Conservation (phyloP, 1,139 yeast genomes). For the Candida mesenterica region DNA sequence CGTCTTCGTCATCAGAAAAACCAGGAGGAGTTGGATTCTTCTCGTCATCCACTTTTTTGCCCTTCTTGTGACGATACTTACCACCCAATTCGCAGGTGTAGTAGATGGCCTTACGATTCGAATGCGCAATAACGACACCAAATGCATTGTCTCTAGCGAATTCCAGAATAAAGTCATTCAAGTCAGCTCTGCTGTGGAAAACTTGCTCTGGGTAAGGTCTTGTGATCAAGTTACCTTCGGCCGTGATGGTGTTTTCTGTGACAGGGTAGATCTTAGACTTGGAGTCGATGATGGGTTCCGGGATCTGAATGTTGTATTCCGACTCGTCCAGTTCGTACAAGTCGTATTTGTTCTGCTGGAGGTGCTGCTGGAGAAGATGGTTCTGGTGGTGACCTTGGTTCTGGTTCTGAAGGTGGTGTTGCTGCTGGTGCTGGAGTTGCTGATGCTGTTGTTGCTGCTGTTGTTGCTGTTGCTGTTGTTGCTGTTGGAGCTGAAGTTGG, state of each 20-base stretch:
- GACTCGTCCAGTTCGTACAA: slow-evolving; percentile 34
- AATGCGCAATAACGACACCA: slow-evolving; percentile 60
- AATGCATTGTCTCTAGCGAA: slow-evolving; percentile 59
- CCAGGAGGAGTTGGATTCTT: not conserved
- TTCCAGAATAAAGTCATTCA: slow-evolving; percentile 55
- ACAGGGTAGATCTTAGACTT: slow-evolving; percentile 49
- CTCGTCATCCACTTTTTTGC: slow-evolving; percentile 27
- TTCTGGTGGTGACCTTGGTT: slow-evolving; percentile 9
- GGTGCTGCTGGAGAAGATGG: slow-evolving; percentile 18
- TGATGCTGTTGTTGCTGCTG: slow-evolving; percentile 10
- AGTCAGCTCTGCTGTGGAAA: slow-evolving; percentile 48
- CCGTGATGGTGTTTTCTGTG: slow-evolving; percentile 45
- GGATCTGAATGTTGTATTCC: slow-evolving; percentile 49
- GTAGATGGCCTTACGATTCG: slow-evolving; percentile 58
- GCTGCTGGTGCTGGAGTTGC: slow-evolving; percentile 8
- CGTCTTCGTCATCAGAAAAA: slow-evolving; percentile 15
- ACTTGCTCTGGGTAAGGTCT: slow-evolving; percentile 56
- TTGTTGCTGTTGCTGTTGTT: slow-evolving; percentile 21
- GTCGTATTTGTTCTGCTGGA: slow-evolving; percentile 19
- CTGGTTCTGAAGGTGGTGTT: slow-evolving; percentile 6
- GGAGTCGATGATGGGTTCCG: slow-evolving; percentile 47
- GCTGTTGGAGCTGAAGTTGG: slow-evolving; percentile 20
- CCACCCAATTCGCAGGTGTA: slow-evolving; percentile 65
- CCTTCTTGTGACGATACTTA: slow-evolving; percentile 53
- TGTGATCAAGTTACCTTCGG: slow-evolving; percentile 53